Conservation (phyloP, 176 grass and related monocot species). For the Poa pratensis region DNA sequence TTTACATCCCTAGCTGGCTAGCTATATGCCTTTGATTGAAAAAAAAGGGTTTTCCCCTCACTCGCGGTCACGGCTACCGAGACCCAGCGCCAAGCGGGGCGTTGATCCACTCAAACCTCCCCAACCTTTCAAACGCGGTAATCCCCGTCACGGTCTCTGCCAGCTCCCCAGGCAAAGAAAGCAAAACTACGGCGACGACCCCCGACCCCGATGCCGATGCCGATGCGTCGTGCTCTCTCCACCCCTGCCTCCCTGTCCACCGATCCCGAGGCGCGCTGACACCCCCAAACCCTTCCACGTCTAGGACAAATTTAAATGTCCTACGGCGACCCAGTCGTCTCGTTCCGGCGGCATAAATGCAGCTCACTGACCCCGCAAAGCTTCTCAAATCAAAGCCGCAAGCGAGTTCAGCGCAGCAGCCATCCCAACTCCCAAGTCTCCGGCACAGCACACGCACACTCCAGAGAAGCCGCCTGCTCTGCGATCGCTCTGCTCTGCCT, state of each 20-base stretch:
- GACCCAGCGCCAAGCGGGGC: too few relatives aligned
- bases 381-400: not conserved
- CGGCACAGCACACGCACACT: not conserved
- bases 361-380: constrained; percentile 1
- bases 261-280: constrained; percentile 40
- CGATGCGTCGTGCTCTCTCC: not conserved
- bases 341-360: constrained; percentile 13
- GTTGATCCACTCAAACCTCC: too few relatives aligned
- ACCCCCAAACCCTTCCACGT: not conserved
- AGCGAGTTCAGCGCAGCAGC: not conserved
- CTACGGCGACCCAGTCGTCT: constrained; percentile 39
- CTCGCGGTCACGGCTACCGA: too few relatives aligned
- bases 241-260: constrained; percentile 10
- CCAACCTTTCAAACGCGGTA: constrained; percentile 22
- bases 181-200: not conserved
- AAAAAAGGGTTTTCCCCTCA: too few relatives aligned
- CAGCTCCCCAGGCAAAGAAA: not conserved
- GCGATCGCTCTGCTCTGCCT: not conserved
- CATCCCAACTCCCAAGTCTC: not conserved
- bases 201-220: not conserved
- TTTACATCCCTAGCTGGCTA: too few relatives aligned
- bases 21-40: too few relatives aligned
- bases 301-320: not conserved
- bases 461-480: too few relatives aligned
- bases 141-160: not conserved